Evolutionary conservation across 139 green algal genomes (phyloP).

Genomic region (Coelastrella sp.): DNA sequence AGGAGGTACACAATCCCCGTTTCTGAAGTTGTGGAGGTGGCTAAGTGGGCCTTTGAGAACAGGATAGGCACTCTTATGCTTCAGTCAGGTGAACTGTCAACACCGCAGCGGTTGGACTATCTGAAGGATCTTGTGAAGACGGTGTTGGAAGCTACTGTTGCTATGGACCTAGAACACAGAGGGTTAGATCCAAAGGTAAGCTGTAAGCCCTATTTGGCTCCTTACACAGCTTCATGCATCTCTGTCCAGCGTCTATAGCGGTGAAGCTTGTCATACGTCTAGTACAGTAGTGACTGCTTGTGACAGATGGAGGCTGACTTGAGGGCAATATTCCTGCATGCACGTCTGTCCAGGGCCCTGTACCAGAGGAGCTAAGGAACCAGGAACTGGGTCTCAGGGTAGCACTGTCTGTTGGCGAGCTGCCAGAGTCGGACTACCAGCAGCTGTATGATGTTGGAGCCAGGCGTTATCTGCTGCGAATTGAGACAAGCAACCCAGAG

Average conservation of each 20-base stretch:
- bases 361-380: not conserved
- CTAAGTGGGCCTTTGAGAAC: constrained; percentile 68
- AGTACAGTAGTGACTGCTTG: too few species aligned
- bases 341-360: not conserved
- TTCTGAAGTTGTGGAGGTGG: constrained; percentile 68
- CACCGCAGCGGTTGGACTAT: constrained; percentile 61
- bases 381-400: constrained; percentile 66
- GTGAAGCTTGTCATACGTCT: too few species aligned
- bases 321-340: not conserved
- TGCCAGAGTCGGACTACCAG: constrained; percentile 55
- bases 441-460: constrained; percentile 54
- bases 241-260: too few species aligned
- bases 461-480: constrained; percentile 75
- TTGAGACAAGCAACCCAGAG: constrained; percentile 75
- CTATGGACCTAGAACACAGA: constrained; percentile 53
- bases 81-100: constrained; percentile 67
- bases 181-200: constrained; percentile 27
- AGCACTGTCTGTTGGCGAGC: constrained; percentile 70
- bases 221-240: not conserved
- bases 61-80: constrained; percentile 77
- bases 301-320: too few species aligned
- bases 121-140: constrained; percentile 54
- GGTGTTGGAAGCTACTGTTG: constrained; percentile 53
- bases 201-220: not conserved
- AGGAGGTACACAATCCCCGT: constrained; percentile 45